A percentile compares a stretch with the other conserved stretches of the same genome.
Conservation (phyloP, 2,329 filamentous ascomycete species). For the Cladosporium sphaerospermum region DNA sequence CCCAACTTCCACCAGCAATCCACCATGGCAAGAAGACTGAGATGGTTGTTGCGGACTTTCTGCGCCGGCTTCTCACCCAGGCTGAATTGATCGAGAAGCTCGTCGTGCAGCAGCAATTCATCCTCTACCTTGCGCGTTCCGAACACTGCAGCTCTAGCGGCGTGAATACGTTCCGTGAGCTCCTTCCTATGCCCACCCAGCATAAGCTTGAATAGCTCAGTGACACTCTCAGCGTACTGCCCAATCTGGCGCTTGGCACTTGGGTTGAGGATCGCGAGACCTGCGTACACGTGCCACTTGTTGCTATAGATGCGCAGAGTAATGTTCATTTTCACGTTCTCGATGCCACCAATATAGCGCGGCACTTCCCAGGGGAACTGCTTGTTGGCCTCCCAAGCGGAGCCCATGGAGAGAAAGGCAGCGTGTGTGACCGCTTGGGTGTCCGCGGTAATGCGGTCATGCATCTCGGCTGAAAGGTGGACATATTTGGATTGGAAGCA, state of each 20-base stretch:
- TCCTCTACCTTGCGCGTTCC: constrained; percentile 41
- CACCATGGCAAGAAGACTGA: constrained; percentile 90
- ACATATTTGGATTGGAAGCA: constrained; percentile 84
- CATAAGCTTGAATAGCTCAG: constrained; percentile 95
- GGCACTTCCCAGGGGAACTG: constrained; percentile 96
- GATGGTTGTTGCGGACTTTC: constrained; percentile 81
- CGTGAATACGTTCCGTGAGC: constrained; percentile 67
- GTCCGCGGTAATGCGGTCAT: constrained; percentile 96
- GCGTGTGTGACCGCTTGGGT: constrained; percentile 97
- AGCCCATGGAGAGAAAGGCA: constrained; percentile 93
- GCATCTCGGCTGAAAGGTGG: constrained; percentile 75
- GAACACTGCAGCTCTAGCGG: constrained; percentile 70
- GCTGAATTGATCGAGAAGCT: constrained; percentile 82
- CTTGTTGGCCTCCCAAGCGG: constrained; percentile 89
- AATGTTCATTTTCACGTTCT: constrained; percentile 99
- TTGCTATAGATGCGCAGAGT: constrained; percentile 95
- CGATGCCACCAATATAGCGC: constrained; percentile 94
- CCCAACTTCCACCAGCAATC: constrained; percentile 94
- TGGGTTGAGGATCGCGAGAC: constrained; percentile 92
- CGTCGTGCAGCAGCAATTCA: constrained; percentile 68
- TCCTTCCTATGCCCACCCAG: constrained; percentile 74
- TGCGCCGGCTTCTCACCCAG: constrained; percentile 64
- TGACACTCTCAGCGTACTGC: constrained; percentile 88
- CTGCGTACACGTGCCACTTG: constrained; percentile 99
- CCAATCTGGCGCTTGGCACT: constrained; percentile 86